Conservation (phyloP, 169 alveolate species). For the Plasmodium adleri region DNA sequence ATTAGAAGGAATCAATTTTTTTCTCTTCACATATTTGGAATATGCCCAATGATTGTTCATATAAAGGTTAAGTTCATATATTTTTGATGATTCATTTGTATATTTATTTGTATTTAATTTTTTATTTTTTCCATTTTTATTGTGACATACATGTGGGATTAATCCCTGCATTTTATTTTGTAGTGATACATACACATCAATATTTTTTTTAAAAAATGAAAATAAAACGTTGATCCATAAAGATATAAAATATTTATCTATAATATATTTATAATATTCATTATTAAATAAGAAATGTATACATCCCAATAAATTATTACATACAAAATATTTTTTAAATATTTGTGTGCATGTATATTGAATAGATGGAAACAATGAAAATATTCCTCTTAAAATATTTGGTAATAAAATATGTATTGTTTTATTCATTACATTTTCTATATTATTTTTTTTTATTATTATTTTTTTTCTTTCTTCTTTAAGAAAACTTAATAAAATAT, state of each 20-base stretch:
- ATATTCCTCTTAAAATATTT: constrained; percentile 72
- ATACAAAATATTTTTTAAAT: constrained; percentile 50
- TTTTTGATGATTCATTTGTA: too few relatives aligned
- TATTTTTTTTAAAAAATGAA: constrained; percentile 64
- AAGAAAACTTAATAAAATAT: constrained; percentile 52
- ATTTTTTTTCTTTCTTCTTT: constrained; percentile 24
- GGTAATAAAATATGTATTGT: constrained; percentile 24
- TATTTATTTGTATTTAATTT: neutral
- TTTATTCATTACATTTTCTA: constrained; percentile 18
- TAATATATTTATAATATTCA: constrained; percentile 55
- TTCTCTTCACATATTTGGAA: constrained; percentile 2
- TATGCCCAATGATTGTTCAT: neutral
- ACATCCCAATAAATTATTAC: constrained; percentile 31
- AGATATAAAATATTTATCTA: constrained; percentile 64
- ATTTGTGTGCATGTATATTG: constrained; percentile 33
- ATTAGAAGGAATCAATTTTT: neutral
- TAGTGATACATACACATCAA: constrained; percentile 32
- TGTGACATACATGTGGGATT: constrained; percentile 27
- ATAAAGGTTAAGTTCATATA: neutral
- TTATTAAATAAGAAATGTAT: constrained; percentile 46
- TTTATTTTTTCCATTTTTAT: neutral
- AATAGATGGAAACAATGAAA: constrained; percentile 57
- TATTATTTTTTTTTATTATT: constrained; percentile 1
- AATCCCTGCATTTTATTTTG: constrained; percentile 27
- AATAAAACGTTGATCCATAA: constrained; percentile 28